phyloP scores from a whole-genome alignment of 352 stramenopile genomes.

The Pythium biforme region DNA sequence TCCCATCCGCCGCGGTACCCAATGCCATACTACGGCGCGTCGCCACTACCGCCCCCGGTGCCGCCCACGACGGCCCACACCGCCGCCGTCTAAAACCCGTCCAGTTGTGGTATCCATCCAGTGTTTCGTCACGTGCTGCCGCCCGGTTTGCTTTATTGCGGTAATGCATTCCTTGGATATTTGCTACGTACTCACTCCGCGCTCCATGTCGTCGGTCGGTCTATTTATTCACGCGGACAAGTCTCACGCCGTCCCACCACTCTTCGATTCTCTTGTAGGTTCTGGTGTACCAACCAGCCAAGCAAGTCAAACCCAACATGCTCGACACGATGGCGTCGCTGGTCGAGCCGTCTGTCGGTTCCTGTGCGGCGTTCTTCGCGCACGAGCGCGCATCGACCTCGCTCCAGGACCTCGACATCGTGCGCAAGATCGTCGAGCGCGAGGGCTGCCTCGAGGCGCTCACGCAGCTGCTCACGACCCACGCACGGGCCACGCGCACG shows the following conservation, averaged over 20 bases:
- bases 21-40: conserved; percentile 18
- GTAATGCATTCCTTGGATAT: not conserved
- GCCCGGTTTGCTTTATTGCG: too few relatives aligned
- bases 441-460: conserved; percentile 79
- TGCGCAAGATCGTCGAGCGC: conserved; percentile 78
- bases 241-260: not conserved
- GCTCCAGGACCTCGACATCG: conserved; percentile 56
- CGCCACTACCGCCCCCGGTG: conserved; percentile 8
- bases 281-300: too few relatives aligned
- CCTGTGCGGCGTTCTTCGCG: conserved; percentile 14
- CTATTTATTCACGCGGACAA: not conserved
- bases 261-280: too few relatives aligned
- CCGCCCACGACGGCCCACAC: conserved; percentile 11
- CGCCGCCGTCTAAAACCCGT: conserved; percentile 13
- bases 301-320: too few relatives aligned
- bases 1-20: conserved; percentile 19
- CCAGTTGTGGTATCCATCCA: too few relatives aligned
- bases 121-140: too few relatives aligned
- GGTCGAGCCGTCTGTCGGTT: not conserved
- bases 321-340: not conserved
- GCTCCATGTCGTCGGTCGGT: not conserved
- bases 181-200: too few relatives aligned
- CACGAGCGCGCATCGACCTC: conserved; percentile 29
- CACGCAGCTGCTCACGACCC: conserved; percentile 48
- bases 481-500: conserved; percentile 21